A percentile compares a stretch with the other conserved stretches of the same genome.
Conservation (phyloP, 2,329 filamentous ascomycete species). For the Fusarium secorum region DNA sequence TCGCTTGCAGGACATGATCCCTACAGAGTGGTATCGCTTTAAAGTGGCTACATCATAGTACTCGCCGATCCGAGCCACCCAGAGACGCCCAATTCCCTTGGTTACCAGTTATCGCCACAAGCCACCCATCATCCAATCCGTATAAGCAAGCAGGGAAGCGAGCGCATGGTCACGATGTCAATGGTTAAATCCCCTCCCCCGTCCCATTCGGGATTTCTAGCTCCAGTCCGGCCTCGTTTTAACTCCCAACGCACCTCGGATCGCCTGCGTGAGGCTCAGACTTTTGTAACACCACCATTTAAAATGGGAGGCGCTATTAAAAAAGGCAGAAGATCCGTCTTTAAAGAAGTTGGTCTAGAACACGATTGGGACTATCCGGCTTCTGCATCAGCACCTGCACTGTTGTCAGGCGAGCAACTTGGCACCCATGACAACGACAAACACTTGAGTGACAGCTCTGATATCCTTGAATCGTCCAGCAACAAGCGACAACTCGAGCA, state of each 20-base stretch:
- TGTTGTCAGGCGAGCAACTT: conserved; percentile 19
- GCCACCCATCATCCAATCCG: conserved; percentile 15
- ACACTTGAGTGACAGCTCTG: conserved; percentile 44
- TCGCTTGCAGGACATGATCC: conserved; percentile 36
- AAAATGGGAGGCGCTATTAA: conserved; percentile 55
- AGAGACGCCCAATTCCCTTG: conserved; percentile 14
- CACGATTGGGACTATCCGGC: conserved; percentile 44
- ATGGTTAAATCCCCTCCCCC: conserved; percentile 33
- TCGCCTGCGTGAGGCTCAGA: conserved; percentile 58
- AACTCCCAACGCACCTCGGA: conserved; percentile 61
- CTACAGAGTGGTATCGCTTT: conserved; percentile 33
- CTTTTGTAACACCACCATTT: conserved; percentile 49
- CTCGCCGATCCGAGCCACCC: conserved; percentile 36
- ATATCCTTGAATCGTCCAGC: conserved; percentile 7
- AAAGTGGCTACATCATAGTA: conserved; percentile 42
- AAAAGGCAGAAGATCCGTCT: conserved; percentile 61
- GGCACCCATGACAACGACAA: conserved; percentile 42
- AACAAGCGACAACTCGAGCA: conserved; percentile 7
- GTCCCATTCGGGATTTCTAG: conserved; percentile 21
- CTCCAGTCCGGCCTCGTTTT: conserved; percentile 55
- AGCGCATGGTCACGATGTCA: conserved; percentile 28
- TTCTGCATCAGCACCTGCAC: conserved; percentile 18
- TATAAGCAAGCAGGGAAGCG: not conserved
- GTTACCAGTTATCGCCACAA: conserved; percentile 29
- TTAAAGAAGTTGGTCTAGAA: conserved; percentile 59